Base-by-base conservation (phyloP, 371 early-diverging fungal species). In the Globomyces sp. region DNA sequence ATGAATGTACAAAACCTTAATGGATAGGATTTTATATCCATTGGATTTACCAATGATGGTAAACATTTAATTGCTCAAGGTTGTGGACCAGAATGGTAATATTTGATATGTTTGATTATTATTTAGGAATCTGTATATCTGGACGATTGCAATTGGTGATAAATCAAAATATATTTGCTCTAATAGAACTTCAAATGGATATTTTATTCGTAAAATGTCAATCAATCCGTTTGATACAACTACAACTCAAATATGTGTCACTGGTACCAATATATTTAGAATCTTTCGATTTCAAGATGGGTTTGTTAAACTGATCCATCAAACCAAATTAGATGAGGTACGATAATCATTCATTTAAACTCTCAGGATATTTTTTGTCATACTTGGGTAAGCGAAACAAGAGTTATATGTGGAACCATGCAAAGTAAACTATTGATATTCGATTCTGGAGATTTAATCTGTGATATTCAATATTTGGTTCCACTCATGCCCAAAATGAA, bases 261-360 rank as follows among this genome's bases (percentile, higher is more conserved):
- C 76, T 2, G 82, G 82, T 34, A 70, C 63, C 55, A 46, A 57
- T 50, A 49, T 79, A 36, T 79, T 77, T 61, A 52, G 79, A 36
- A 58, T 71, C 36, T 79, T 73, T 63, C 55, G 68, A 57, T 72
- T 72, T 51, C 62, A 58, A 5, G 82, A 81, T 42, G 76, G 76
- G 11, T 63, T 50, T 53, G 74, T 77, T 55, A 81, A 79, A 67
- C 47, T 78, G 46, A 36, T 67, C 1, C 52, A 69, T 49, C 78
- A 77, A 53, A 74, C 74, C 37, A 81, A 81, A 60, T 57, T 71
- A 3, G 81, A 81, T 57, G 76, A 75, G 73, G 76, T 77, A 24
- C 4, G 53, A 11, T 34, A 9, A 36, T 39, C 2, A 8, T 36
- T 43, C 4, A 67, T 9, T 24, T 24, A 24, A 24, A 24, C 24